Percentiles rank a stretch among this genome's conserved stretches.
Evolutionary conservation across 768 basidiomycete genomes (phyloP).

Genomic region (Tulasnella sp.): DNA sequence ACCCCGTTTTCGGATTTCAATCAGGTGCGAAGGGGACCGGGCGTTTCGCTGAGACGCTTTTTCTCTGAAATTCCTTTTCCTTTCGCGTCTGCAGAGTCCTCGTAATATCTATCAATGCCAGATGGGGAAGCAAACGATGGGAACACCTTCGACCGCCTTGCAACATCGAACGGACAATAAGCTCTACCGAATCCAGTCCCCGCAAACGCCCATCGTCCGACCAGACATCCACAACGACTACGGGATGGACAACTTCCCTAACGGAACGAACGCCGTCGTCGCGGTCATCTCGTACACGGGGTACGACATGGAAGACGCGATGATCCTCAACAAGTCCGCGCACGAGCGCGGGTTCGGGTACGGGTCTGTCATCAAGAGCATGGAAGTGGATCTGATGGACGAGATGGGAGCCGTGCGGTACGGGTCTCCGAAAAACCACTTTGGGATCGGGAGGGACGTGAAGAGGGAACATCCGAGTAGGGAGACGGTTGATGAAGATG

Average conservation of each 20-base stretch:
- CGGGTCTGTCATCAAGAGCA: constrained; percentile 92
- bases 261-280: constrained; percentile 94
- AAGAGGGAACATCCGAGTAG: constrained; percentile 34
- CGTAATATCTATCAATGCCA: constrained; percentile 92
- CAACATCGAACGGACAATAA: constrained; percentile 96
- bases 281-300: constrained; percentile 99
- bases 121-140: constrained; percentile 99
- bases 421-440: constrained; percentile 63
- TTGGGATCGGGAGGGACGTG: constrained; percentile 66
- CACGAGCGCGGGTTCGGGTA: constrained; percentile 97
- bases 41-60: background rate
- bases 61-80: constrained; percentile 4
- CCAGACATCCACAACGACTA: constrained; percentile 86
- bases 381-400: constrained; percentile 62
- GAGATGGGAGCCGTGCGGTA: constrained; percentile 30
- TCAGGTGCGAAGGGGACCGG: constrained; percentile 43
- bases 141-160: constrained; percentile 87
- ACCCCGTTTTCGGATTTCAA: constrained; percentile 99
- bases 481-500: constrained; percentile 64
- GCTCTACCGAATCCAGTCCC: constrained; percentile 88
- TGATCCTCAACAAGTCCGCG: constrained; percentile 98
- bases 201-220: constrained; percentile 90
- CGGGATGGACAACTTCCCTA: constrained; percentile 97
- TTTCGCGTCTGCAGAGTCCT: constrained; percentile 44
- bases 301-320: constrained; percentile 99